Percentiles rank a stretch among this genome's conserved stretches.
Conservation (phyloP, 164 flowering plant species). For the Magnolia officinalis region DNA sequence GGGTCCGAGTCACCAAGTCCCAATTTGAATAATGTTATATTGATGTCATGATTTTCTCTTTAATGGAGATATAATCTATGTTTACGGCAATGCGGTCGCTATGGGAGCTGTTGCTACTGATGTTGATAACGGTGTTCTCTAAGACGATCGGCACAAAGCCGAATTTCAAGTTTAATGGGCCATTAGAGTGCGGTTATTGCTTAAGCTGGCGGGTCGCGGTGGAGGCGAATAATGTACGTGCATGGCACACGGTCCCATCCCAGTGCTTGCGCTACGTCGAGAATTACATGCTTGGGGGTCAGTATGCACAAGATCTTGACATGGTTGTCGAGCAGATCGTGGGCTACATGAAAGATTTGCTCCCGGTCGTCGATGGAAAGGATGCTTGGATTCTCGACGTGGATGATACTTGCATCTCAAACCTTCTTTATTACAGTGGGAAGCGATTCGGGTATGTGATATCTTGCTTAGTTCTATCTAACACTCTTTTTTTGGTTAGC, state of each 20-base stretch:
- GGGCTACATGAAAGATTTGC: conserved; percentile 30
- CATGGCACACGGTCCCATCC: conserved; percentile 69
- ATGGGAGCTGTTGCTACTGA: conserved; percentile 12
- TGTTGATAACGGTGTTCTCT: conserved; percentile 13
- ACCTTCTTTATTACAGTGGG: conserved; percentile 45
- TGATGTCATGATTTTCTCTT: background rate
- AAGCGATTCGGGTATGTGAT: conserved; percentile 59
- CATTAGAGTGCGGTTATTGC: conserved; percentile 26
- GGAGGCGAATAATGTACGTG: conserved; percentile 63
- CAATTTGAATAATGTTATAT: no score
- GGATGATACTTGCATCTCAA: conserved; percentile 88
- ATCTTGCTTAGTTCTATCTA: background rate
- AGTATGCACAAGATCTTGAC: conserved; percentile 50
- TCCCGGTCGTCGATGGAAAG: conserved; percentile 38
- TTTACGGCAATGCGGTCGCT: conserved; percentile 7
- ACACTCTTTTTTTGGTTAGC: no score
- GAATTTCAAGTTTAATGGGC: background rate
- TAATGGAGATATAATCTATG: conserved; percentile 2
- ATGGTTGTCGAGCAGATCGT: conserved; percentile 44
- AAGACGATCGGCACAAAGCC: conserved; percentile 5
- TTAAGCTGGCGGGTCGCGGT: conserved; percentile 83
- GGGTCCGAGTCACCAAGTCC: no score
- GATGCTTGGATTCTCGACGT: conserved; percentile 86
- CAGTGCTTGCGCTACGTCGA: conserved; percentile 48
- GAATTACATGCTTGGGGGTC: conserved; percentile 68